Evolutionary conservation across 805 yeast genomes (phyloP).

Genomic region (Yarrowia bubula): DNA sequence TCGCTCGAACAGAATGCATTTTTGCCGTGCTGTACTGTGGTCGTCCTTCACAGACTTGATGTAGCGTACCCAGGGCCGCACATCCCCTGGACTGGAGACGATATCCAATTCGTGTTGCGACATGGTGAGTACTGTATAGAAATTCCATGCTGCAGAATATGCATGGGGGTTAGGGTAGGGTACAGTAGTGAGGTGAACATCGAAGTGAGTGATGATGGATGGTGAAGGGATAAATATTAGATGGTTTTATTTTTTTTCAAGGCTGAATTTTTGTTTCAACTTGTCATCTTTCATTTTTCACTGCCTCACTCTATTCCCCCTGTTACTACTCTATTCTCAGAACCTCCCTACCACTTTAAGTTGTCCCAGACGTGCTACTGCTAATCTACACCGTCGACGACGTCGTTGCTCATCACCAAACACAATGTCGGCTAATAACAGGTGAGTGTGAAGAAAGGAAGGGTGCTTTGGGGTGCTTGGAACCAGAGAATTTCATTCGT

Average conservation of each 20-base stretch:
- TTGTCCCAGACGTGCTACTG: constrained; percentile 19
- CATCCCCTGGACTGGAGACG: constrained; percentile 40
- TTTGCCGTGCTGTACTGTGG: not conserved
- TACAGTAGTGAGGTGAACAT: too few species aligned
- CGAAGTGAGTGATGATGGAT: too few species aligned
- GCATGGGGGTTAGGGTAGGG: constrained; percentile 14
- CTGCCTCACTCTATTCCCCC: not conserved
- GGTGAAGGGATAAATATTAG: not conserved
- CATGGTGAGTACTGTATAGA: constrained; percentile 23
- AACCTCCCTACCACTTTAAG: not conserved
- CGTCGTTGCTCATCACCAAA: constrained; percentile 10
- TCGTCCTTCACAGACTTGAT: constrained; percentile 28
- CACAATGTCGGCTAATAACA: constrained; percentile 24
- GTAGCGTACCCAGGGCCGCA: constrained; percentile 44
- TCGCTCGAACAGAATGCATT: constrained; percentile 49
- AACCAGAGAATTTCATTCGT: not conserved
- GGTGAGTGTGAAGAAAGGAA: not conserved
- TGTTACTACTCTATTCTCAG: not conserved
- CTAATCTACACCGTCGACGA: constrained; percentile 25
- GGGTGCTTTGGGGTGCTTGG: not conserved
- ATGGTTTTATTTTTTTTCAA: not conserved
- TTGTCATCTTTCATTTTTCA: not conserved
- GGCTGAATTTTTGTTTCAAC: too few species aligned
- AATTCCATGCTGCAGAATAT: constrained; percentile 27
- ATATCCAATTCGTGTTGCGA: constrained; percentile 48